phyloP scores from a whole-genome alignment of 2,329 filamentous ascomycete species.

The Colletotrichum simmondsii region DNA sequence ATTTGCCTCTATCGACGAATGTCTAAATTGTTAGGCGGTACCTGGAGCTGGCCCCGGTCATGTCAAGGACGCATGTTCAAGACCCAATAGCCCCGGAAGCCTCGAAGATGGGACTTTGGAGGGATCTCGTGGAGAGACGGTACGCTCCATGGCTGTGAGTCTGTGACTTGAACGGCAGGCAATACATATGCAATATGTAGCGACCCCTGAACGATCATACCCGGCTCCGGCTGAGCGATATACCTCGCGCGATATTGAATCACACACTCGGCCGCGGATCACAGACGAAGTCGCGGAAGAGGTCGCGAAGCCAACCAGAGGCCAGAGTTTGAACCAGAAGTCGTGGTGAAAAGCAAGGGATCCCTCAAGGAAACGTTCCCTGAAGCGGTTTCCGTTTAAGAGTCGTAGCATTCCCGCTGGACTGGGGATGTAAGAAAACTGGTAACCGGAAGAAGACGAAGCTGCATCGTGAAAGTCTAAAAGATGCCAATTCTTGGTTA shows the following conservation, averaged over 20 bases:
- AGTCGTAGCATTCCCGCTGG: not conserved
- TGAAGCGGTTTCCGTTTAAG: conserved; percentile 9
- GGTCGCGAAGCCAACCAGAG: not conserved
- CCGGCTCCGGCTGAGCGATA: not conserved
- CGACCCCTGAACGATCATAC: conserved; percentile 27
- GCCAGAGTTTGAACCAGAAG: not conserved
- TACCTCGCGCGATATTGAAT: not conserved
- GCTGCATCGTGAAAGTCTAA: not conserved
- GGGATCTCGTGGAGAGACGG: not conserved
- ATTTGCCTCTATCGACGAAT: conserved; percentile 4
- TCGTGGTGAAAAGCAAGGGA: not conserved
- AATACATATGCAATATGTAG: conserved; percentile 5
- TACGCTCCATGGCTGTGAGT: not conserved
- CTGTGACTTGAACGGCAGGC: conserved; percentile 11
- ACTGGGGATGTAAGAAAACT: too few relatives aligned
- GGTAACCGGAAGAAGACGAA: not conserved
- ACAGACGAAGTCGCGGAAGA: too few relatives aligned
- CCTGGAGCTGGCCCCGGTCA: not conserved
- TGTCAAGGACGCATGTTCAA: not conserved
- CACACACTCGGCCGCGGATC: too few relatives aligned
- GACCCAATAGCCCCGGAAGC: too few relatives aligned
- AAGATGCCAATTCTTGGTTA: not conserved
- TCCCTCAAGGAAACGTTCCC: conserved; percentile 9
- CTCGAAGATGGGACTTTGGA: not conserved
- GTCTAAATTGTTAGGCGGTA: conserved; percentile 29